Evolutionary conservation across 2,329 filamentous ascomycete species (phyloP).

Genomic region (Neurospora sp.): DNA sequence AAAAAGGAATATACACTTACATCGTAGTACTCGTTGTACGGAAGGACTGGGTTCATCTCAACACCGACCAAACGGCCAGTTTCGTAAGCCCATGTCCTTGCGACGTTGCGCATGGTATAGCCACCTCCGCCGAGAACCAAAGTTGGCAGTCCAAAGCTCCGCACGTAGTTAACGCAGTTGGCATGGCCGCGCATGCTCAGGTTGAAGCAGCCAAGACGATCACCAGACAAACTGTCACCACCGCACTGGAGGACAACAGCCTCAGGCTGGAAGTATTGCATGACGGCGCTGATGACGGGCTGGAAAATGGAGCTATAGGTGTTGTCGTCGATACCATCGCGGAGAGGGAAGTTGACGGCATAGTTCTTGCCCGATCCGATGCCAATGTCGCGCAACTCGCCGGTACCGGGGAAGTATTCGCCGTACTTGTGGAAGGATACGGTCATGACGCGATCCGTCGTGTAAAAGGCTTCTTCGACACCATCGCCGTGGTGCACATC

Average conservation of each 20-base stretch:
- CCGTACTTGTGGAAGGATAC: slow-evolving; percentile 97
- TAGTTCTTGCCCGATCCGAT: slow-evolving; percentile 85
- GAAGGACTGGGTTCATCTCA: slow-evolving; percentile 71
- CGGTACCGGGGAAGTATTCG: slow-evolving; percentile 90
- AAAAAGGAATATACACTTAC: slow-evolving; percentile 29
- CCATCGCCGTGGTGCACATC: slow-evolving; percentile 82
- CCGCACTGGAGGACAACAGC: slow-evolving; percentile 95
- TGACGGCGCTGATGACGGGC: slow-evolving; percentile 76
- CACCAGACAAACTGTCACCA: slow-evolving; percentile 87
- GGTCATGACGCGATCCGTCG: slow-evolving; percentile 76
- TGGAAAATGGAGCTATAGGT: slow-evolving; percentile 90
- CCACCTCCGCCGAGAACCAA: slow-evolving; percentile 93
- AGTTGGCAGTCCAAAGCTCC: slow-evolving; percentile 73
- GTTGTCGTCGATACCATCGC: slow-evolving; percentile 82
- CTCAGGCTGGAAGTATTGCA: slow-evolving; percentile 79
- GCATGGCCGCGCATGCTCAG: slow-evolving; percentile 94
- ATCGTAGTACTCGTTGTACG: slow-evolving; percentile 93
- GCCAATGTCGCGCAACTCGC: slow-evolving; percentile 76
- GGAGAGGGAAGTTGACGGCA: slow-evolving; percentile 81
- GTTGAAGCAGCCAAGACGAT: slow-evolving; percentile 93
- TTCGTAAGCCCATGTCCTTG: slow-evolving; percentile 94
- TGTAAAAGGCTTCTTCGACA: slow-evolving; percentile 79
- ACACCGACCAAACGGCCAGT: slow-evolving; percentile 82
- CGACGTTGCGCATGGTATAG: slow-evolving; percentile 95
- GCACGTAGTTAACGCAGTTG: slow-evolving; percentile 87